phyloP scores from a whole-genome alignment of 225 moss, liverwort and hornwort genomes.

The Bryoerythrophyllum caledonicum region DNA sequence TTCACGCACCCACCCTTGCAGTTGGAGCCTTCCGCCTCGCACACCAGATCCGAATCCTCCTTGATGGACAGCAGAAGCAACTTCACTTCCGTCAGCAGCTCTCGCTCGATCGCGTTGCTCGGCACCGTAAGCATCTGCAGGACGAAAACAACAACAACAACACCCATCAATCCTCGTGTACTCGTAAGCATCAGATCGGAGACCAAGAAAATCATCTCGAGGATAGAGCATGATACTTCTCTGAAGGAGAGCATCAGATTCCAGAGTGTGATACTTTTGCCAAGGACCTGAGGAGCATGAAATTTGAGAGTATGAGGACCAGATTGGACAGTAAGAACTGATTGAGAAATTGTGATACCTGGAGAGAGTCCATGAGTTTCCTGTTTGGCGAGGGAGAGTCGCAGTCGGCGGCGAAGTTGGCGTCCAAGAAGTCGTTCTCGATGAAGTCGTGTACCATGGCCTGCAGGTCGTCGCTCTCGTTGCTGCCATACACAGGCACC shows the following conservation, averaged over 20 bases:
- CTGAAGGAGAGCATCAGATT: no score
- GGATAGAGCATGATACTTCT: no score
- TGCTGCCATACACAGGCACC: conserved; percentile 57
- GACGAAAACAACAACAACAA: background rate
- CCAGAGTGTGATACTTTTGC: no score
- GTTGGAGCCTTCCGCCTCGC: conserved; percentile 54
- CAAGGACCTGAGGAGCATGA: no score
- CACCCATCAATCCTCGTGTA: background rate
- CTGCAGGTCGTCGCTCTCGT: conserved; percentile 84
- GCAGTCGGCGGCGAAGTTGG: conserved; percentile 37
- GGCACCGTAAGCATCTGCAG: conserved; percentile 66
- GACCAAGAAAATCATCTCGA: no score
- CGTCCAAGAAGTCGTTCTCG: conserved; percentile 74
- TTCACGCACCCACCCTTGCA: conserved; percentile 87
- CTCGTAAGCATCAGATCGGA: no score
- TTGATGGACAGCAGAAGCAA: conserved; percentile 66
- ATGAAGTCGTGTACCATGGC: conserved; percentile 91
- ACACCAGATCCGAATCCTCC: conserved; percentile 74
- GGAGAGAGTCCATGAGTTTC: conserved; percentile 63
- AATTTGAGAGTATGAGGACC: no score
- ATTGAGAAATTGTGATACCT: conserved; percentile 28
- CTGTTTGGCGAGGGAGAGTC: conserved; percentile 49
- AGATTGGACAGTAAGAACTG: no score
- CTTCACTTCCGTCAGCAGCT: conserved; percentile 69
- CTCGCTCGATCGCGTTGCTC: conserved; percentile 52